phyloP scores from a whole-genome alignment of 2,329 filamentous ascomycete genomes.

The Hymenoscyphus albidus region DNA sequence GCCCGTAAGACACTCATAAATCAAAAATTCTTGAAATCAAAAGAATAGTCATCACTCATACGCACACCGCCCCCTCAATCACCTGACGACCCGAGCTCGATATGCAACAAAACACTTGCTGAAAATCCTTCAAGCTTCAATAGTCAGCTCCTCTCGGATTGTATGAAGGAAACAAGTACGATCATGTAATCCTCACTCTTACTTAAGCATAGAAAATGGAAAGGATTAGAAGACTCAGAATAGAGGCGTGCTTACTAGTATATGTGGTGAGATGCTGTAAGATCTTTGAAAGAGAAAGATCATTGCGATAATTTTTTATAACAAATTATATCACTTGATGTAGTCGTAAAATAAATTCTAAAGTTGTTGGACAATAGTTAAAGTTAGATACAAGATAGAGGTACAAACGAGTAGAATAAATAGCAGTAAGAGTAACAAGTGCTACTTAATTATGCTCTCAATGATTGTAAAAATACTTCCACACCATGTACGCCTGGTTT shows the following conservation, averaged over 20 bases:
- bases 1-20: neutral
- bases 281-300: too few relatives aligned
- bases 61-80: conserved; percentile 1
- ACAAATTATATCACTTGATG: too few relatives aligned
- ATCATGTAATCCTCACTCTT: neutral
- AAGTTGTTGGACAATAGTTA: too few relatives aligned
- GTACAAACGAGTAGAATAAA: too few relatives aligned
- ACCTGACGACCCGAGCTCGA: neutral
- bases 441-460: too few relatives aligned
- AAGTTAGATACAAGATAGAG: too few relatives aligned
- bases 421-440: too few relatives aligned
- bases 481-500: too few relatives aligned
- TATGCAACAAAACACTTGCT: neutral
- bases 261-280: neutral
- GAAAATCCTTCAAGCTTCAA: neutral
- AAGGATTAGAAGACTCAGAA: neutral
- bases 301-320: too few relatives aligned
- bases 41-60: neutral
- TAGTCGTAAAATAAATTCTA: too few relatives aligned
- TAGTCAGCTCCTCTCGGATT: neutral
- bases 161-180: neutral
- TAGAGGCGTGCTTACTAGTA: neutral
- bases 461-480: too few relatives aligned
- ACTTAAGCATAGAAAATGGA: neutral
- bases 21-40: neutral